These are phyloP conservation scores for Cladophialophora carrionii DNA, from an alignment of 2,329 filamentous ascomycete genomes.

Conservation along the genomic window DNA sequence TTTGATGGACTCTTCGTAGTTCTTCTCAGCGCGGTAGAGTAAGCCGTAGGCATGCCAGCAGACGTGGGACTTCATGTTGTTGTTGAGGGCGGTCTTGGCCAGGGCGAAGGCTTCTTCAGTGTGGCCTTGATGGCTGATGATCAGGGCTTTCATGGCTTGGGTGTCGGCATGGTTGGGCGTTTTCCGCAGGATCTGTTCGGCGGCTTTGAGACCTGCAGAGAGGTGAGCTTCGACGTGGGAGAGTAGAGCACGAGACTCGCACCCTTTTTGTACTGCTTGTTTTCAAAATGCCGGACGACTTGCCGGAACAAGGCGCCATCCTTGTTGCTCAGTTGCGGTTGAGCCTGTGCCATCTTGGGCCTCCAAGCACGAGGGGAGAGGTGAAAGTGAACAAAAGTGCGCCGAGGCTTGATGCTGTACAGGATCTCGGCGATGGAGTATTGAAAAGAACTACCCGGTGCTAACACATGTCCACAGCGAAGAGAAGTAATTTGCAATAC, in stretches of 20 bases:
- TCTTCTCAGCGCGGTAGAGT: constrained; percentile 90
- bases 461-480: constrained; percentile 26
- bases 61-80: constrained; percentile 98
- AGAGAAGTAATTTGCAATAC: constrained; percentile 5
- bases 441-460: constrained; percentile 3
- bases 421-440: background rate
- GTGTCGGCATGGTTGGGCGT: constrained; percentile 96
- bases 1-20: constrained; percentile 98
- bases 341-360: constrained; percentile 36
- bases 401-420: constrained; percentile 10
- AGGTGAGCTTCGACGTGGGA: constrained; percentile 27
- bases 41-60: constrained; percentile 99
- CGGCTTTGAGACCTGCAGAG: constrained; percentile 77
- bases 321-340: constrained; percentile 66
- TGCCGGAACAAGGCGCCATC: constrained; percentile 93
- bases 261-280: constrained; percentile 96
- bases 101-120: constrained; percentile 91
- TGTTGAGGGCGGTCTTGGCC: constrained; percentile 87
- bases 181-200: constrained; percentile 95
- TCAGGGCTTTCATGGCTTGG: constrained; percentile 97
- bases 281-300: constrained; percentile 93
- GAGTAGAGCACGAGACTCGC: constrained; percentile 24
- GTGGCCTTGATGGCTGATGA: constrained; percentile 90
- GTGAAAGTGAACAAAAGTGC: background rate
- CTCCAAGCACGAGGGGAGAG: background rate